Conservation (phyloP, 805 yeast species). For the Starmerella cellae region DNA sequence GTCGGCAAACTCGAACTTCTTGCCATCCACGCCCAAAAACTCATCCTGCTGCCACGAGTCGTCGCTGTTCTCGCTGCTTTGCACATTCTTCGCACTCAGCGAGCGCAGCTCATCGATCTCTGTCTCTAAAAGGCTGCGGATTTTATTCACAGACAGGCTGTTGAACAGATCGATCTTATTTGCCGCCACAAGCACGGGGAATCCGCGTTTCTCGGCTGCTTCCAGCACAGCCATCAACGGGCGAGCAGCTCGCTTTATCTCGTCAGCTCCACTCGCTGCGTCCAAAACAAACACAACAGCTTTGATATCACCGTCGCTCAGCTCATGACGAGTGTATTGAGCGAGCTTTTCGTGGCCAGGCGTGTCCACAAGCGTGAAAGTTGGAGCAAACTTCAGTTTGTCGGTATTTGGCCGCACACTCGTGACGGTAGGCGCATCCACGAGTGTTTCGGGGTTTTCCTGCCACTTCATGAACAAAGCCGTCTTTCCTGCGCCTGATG, state of each 20-base stretch:
- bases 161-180: constrained; percentile 81
- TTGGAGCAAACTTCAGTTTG: constrained; percentile 1
- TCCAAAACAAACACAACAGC: constrained; percentile 75
- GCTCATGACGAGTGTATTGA: constrained; percentile 39
- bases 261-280: constrained; percentile 42
- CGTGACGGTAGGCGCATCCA: constrained; percentile 13
- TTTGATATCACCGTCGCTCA: constrained; percentile 31
- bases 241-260: constrained; percentile 42
- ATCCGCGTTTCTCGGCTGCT: constrained; percentile 47
- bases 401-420: constrained; percentile 12
- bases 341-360: constrained; percentile 82
- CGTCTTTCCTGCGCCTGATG: constrained; percentile 56
- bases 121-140: constrained; percentile 44
- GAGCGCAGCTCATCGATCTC: constrained; percentile 48
- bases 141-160: constrained; percentile 53
- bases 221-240: constrained; percentile 47
- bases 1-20: constrained; percentile 45
- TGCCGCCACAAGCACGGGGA: constrained; percentile 64
- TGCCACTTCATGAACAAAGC: constrained; percentile 32
- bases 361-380: constrained; percentile 45
- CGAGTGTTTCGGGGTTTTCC: not conserved
- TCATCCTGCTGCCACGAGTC: constrained; percentile 28
- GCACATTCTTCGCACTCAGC: constrained; percentile 36
- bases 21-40: constrained; percentile 31
- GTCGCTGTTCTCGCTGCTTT: constrained; percentile 25